These are phyloP conservation scores for Buddleja alternifolia DNA, from an alignment of 257 asterid genomes.

Conservation along the genomic window DNA sequence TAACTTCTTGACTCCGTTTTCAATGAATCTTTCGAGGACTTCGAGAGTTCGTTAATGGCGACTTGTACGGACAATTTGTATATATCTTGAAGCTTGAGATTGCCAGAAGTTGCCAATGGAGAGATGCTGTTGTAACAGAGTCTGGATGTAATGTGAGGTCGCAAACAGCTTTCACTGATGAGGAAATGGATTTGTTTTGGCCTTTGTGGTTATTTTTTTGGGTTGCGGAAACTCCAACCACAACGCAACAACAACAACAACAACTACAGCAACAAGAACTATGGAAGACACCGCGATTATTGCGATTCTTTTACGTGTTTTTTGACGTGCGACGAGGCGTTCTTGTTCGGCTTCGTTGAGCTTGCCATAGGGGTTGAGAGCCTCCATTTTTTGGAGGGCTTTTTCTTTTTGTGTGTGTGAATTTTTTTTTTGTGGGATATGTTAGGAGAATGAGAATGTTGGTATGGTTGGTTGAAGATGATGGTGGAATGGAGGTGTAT, in stretches of 20 bases:
- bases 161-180: conserved; percentile 50
- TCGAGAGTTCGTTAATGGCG: conserved; percentile 54
- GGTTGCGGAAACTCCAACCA: conserved; percentile 49
- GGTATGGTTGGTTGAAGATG: conserved; percentile 19
- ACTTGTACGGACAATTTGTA: conserved; percentile 52
- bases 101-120: conserved; percentile 40
- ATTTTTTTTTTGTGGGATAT: background rate
- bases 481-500: conserved; percentile 10
- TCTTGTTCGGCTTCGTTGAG: conserved; percentile 62
- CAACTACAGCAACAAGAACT: conserved; percentile 49
- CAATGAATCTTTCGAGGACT: conserved; percentile 37
- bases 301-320: conserved; percentile 52
- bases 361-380: conserved; percentile 57
- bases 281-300: conserved; percentile 55
- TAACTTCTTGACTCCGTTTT: conserved; percentile 29
- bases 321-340: conserved; percentile 52
- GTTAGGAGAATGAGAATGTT: background rate
- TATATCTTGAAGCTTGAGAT: conserved; percentile 47
- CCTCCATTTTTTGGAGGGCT: conserved; percentile 38
- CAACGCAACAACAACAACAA: conserved; percentile 55
- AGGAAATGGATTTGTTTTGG: conserved; percentile 8
- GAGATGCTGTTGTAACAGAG: conserved; percentile 56
- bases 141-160: conserved; percentile 51
- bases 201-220: conserved; percentile 25
- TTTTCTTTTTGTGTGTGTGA: background rate